These are phyloP conservation scores for Pyrrhoderma noxium DNA, from an alignment of 1,284 basidiomycete genomes.

Conservation along the genomic window DNA sequence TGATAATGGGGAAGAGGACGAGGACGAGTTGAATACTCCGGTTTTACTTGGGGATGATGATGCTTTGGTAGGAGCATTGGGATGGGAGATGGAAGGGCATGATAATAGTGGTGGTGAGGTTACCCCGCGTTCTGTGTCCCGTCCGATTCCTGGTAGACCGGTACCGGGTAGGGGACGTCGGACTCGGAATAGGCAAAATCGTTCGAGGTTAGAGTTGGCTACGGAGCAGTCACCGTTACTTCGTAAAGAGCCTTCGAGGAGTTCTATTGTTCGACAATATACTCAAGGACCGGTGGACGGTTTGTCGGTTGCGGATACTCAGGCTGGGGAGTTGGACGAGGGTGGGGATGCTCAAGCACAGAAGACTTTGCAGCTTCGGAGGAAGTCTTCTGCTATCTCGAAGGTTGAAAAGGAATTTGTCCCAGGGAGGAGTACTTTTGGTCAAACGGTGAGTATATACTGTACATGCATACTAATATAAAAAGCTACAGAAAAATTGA, in stretches of 20 bases:
- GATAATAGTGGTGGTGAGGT: too few species aligned
- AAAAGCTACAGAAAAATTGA: neutral
- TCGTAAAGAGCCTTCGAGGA: slow-evolving; percentile 30
- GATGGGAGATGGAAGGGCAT: slow-evolving; percentile 42
- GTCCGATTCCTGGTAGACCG: too few species aligned
- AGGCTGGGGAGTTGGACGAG: neutral
- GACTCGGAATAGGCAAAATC: too few species aligned
- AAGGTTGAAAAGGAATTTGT: slow-evolving; percentile 22
- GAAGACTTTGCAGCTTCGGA: slow-evolving; percentile 5
- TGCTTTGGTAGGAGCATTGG: slow-evolving; percentile 34
- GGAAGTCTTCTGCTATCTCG: slow-evolving; percentile 17
- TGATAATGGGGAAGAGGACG: slow-evolving; percentile 26
- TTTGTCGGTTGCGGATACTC: slow-evolving; percentile 9
- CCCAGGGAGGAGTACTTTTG: slow-evolving; percentile 65
- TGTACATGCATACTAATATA: neutral
- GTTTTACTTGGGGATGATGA: slow-evolving; percentile 24
- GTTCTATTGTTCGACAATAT: slow-evolving; percentile 13
- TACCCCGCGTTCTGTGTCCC: too few species aligned
- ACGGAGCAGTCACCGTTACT: slow-evolving; percentile 37
- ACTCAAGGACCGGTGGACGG: slow-evolving; percentile 21
- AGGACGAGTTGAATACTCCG: slow-evolving; percentile 21
- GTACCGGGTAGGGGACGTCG: too few species aligned
- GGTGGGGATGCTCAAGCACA: too few species aligned
- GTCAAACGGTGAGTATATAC: slow-evolving; percentile 62
- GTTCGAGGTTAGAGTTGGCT: too few species aligned